Base-by-base conservation (phyloP, 768 basidiomycete species). In the Suillus cothurnatus region DNA sequence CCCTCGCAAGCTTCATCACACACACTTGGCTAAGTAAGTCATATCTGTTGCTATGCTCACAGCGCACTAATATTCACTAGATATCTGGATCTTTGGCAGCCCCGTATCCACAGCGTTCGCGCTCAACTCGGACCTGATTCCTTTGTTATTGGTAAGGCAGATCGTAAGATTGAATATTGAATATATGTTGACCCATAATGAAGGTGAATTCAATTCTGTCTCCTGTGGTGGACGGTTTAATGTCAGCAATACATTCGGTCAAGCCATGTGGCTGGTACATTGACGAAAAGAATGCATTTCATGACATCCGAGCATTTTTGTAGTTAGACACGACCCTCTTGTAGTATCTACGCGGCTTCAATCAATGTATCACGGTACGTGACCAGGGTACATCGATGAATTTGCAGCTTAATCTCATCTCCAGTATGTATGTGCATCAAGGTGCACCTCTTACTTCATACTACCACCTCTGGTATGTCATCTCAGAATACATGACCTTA, bases 121-220 rank as follows among this genome's bases (percentile, higher is more conserved):
- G 73, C 78, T 38, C 79, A 81, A 61, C 78, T 86, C 9, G 85
- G 84, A 3, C 77, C 80, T 8, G 79, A 85, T 62, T 71, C 79
- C 14, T 86, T 86, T 62, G 75, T 81, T 43, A 82, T 85, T 60
- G 85, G 83, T 84, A 62, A 39, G 52, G 47, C 5, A 41, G 9
- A 11, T 19, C 34, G 26, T 50, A 19, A 15, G 34, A 6, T 58
- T 17, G 38, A 39, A 39, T 34, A 28, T 32, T 32, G 21, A 17
- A 36, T 12, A 47, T 21, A 26, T 43, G 15, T 28, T 71, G 19
- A 67, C 52, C 12, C 17, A 6, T 43, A 8, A 8, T 8, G 26
- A 55, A 85, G 84, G 85, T 9, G 84, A 86, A 72, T 85, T 84
- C 66, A 86, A 85, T 64, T 85, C 85, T 0, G 83, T 85, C 14